Conservation (phyloP, 2,329 filamentous ascomycete species). For the Hawksworthiomyces lignivorus region DNA sequence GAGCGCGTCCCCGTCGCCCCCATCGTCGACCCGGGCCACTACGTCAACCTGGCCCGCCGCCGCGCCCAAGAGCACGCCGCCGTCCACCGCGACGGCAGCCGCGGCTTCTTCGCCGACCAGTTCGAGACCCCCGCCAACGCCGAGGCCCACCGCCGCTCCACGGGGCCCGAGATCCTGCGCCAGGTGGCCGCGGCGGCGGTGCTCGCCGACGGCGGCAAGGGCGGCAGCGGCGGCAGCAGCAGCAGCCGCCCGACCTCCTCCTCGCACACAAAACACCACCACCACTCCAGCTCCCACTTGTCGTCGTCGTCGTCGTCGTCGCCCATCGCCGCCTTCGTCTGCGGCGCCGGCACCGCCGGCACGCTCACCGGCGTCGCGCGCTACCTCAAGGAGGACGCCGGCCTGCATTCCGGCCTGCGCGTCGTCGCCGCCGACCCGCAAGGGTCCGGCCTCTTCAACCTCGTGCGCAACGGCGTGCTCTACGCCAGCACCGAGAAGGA, state of each 20-base stretch:
- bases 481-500: constrained; percentile 84
- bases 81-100: constrained; percentile 48
- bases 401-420: constrained; percentile 48
- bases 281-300: too few species aligned
- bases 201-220: not conserved
- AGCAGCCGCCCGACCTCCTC: not conserved
- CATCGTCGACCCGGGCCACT: constrained; percentile 89
- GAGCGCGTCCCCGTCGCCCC: constrained; percentile 85
- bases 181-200: constrained; percentile 61
- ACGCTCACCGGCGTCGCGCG: constrained; percentile 83
- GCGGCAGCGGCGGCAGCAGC: not conserved
- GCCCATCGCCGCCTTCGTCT: constrained; percentile 74
- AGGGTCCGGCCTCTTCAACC: constrained; percentile 88
- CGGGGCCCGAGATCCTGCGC: constrained; percentile 79
- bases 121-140: constrained; percentile 91
- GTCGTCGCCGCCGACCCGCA: constrained; percentile 89
- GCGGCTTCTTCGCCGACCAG: constrained; percentile 91
- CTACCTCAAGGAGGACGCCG: constrained; percentile 64
- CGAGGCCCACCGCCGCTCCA: constrained; percentile 71
- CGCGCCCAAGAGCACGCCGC: constrained; percentile 68
- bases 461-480: constrained; percentile 90
- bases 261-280: not conserved
- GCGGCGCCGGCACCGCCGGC: constrained; percentile 88
- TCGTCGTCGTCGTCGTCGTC: not conserved
- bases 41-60: constrained; percentile 80